Base-by-base conservation (phyloP, 148 eudicot species). In the Persicaria tinctoria region DNA sequence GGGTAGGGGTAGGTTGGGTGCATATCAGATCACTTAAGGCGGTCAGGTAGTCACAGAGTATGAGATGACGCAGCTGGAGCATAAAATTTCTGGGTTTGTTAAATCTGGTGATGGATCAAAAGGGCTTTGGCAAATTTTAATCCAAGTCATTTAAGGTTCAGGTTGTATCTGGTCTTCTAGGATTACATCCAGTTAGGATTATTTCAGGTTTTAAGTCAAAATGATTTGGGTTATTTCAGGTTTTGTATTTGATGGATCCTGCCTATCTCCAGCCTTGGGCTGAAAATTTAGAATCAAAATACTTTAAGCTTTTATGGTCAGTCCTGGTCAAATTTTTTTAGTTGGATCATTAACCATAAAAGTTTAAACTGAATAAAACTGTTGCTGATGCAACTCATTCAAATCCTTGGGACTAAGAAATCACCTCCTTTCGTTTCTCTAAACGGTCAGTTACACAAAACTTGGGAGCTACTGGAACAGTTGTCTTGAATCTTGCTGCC, bases 391-490 rank as follows among this genome's bases (percentile, higher is more conserved):
- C 20, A 73, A 73, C 4, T n/a, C 14, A 66, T 38, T 66, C 17
- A 66, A 44, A 66, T 41, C 46, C 6, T 23, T 60, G 8, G 8
- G 17, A 66, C 48, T 66, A 41, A 46, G 4, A 73, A 76, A 57
- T 32, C 85, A 95, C 99, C 97, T 96, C 94, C 78, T 79, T 90
- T 27, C 99, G 90, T 77, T 83, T 90, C 78, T 84, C 87, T 72
- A 86, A 76, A 70, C 99, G 97, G 6, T 81, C 81, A 17, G 56
- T 79, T n/a, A 78, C 78, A 72, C 50, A 72, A 76, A 96, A 96
- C 75, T 83, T 80, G 70, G 99, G 99, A 78, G 91, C 97, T 44
- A 90, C 86, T 23, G 87, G 84, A 60, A 92, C 93, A 75, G 99
- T 96, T 47, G 91, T 80, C 85, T 69, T 89, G 78, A 86, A 89